Base-by-base conservation (phyloP, 192 early-diverging fungal species). In the Podila epicladia region DNA sequence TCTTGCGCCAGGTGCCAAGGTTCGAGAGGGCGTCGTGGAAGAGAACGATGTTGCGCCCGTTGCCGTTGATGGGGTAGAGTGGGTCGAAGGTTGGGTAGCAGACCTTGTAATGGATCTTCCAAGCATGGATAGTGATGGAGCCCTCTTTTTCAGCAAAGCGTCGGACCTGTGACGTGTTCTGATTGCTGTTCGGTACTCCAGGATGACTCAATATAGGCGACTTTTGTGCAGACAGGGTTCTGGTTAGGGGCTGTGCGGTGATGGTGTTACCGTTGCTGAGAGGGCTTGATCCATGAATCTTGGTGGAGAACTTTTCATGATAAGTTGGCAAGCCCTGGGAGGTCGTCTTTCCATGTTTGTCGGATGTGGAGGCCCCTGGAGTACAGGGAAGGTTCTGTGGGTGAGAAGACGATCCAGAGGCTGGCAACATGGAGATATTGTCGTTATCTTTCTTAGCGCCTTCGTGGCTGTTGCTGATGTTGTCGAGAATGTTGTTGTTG, bases 21-120 rank as follows among this genome's bases (percentile, higher is more conserved):
- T 71, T 71, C 9, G 75, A 78, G 29, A 78, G 58, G 0, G 65
- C 68, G 9, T 69, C 75, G 20, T 78, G 75, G 62, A 78, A 67
- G 19, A 78, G 69, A 9, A 78, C 20, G 41, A 78, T 78, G 69
- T 75, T 75, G 35, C 73, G 73, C 6, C 73, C 66, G 51, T 75
- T 75, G 35, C 73, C 73, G 19, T 75, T 75, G 50, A 64, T 67
- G 50, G 60, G 31, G 66, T 68, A 68, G 37, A 65, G 13, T 9
- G 73, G 66, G 38, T 75, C 73, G 15, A 75, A 8, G 7, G 73
- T 64, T 9, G 73, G 73, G 41, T 75, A 75, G 26, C 64, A 67
- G 11, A 75, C 65, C 61, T 64, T 75, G 66, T 75, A 75, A 9
- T 64, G 60, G 9, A 75, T 57, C 50, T 75, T 75, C 50, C 65